Evolutionary conservation across 306 rosid species (phyloP), one percentile per base, ranked within the genome.

Genomic region (Corylus heterophylla): DNA sequence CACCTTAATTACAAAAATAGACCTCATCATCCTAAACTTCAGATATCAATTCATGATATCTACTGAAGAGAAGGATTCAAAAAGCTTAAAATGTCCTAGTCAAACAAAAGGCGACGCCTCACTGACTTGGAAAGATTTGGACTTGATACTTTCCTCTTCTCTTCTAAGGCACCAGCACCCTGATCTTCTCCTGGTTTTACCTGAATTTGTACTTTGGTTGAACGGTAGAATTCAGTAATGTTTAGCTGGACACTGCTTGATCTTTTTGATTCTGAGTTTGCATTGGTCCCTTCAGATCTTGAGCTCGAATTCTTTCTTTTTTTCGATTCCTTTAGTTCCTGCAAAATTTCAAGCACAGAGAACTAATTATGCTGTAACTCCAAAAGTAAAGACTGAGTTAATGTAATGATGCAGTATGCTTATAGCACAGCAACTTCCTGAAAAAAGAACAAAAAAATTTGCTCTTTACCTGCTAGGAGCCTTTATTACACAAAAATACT

Each of bases 41-140:
- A 62, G 2, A 27, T 62, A 35, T 62, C 3, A 29, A 62, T 5
- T 62, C 42, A 62, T 1, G n/a, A 12, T 4, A 12, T 29, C 73
- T 16, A 37, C 71, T 5, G 14, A 3, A 44, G 20, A 16, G 48
- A 66, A n/a, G 18, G 35, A n/a, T 10, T 17, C 11, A 48, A 80
- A 80, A 52, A 35, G 54, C 73, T 64, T 37, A 44, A 20, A 58
- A 49, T 39, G 81, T 52, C 86, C 84, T 90, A 86, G 49, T 88
- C 84, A 68, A 95, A 95, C 81, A 90, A 88, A 84, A 95, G 99
- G 74, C 93, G 92, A 5, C 98, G 96, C 85, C 98, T 84, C 54
- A 80, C 94, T 25, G 97, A 93, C 88, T 95, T 92, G 0, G 94
- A 69, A 48, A 89, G 79, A 37, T 85, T 92, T 20, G 88, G 54